Base-by-base conservation (phyloP, 1,284 basidiomycete species). In the Filobasidium uniguttulatum region DNA sequence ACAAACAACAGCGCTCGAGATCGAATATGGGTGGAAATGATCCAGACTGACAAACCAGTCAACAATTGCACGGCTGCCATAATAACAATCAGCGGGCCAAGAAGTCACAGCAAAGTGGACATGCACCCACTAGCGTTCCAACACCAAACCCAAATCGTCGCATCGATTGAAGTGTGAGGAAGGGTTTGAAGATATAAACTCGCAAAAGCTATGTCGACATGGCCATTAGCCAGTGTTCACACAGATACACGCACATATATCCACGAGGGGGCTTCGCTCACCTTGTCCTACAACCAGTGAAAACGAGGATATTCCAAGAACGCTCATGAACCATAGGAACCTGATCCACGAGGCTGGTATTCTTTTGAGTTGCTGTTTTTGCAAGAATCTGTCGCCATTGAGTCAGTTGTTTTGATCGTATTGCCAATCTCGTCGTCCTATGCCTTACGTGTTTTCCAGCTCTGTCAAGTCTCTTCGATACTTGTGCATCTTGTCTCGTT, bases 321-420 rank as follows among this genome's bases (percentile, higher is more conserved):
- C 71, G 2, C 65, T 63, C 64, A 76, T 71, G 62, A 77, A 77
- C 75, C 75, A 77, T 12, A 76, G 60, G 58, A 76, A 77, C 6
- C 76, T 67, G 14, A 70, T 62, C 65, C 76, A 77, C 0, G 71
- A 72, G 9, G 72, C 67, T 0, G 76, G 76, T 41, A 77, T 75
- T 15, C 73, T 63, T 10, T 65, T 56, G 0, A 64, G 60, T 28
- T 72, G 60, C 48, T 72, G 66, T 2, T 70, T 64, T 26, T 72
- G 71, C 30, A 75, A 64, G 55, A 74, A 74, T 12, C 69, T 60
- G 40, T 48, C 12, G 15, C 12, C 41, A 15, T 15, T 15, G 23
- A 28, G 23, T 5, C 10, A 30, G 8, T 14, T 26, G 9, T 40
- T 5, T n/a, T 3, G 14, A 40, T 6, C 19, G 23, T 19, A n/a